These are phyloP conservation scores for Calonectria montana DNA, from an alignment of 2,329 filamentous ascomycete genomes.

Conservation along the genomic window DNA sequence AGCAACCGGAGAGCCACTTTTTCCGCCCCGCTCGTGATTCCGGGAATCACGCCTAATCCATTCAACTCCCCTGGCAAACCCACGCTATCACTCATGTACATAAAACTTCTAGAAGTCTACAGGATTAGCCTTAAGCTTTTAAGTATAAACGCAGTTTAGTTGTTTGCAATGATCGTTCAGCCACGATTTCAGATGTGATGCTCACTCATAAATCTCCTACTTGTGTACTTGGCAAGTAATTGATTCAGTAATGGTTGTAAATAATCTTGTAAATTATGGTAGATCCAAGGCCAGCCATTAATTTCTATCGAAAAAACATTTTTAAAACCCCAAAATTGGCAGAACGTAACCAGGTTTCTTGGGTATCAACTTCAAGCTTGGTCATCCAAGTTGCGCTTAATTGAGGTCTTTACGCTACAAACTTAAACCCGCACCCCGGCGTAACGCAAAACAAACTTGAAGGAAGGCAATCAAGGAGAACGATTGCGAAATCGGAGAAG, in stretches of 20 bases:
- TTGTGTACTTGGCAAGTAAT: not conserved
- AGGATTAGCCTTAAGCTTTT: not conserved
- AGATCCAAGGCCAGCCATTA: no score
- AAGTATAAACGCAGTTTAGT: not conserved
- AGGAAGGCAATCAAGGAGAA: not conserved
- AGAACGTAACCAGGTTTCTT: no score
- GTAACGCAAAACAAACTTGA: no score
- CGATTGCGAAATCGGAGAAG: not conserved
- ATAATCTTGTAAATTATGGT: no score
- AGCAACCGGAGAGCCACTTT: not conserved
- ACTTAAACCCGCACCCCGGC: no score
- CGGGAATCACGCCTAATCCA: not conserved
- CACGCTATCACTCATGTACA: not conserved
- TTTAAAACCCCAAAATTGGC: no score
- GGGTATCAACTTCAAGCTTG: no score
- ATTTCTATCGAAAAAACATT: no score
- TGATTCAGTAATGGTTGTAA: not conserved
- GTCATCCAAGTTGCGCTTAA: no score
- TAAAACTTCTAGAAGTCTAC: not conserved
- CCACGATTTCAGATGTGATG: no score
- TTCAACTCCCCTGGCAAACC: not conserved
- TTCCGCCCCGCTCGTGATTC: not conserved
- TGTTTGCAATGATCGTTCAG: no score
- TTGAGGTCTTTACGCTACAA: no score
- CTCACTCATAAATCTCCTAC: not conserved